These are phyloP conservation scores for Galerina sulciceps DNA, from an alignment of 768 basidiomycete species.

Conservation along the genomic window DNA sequence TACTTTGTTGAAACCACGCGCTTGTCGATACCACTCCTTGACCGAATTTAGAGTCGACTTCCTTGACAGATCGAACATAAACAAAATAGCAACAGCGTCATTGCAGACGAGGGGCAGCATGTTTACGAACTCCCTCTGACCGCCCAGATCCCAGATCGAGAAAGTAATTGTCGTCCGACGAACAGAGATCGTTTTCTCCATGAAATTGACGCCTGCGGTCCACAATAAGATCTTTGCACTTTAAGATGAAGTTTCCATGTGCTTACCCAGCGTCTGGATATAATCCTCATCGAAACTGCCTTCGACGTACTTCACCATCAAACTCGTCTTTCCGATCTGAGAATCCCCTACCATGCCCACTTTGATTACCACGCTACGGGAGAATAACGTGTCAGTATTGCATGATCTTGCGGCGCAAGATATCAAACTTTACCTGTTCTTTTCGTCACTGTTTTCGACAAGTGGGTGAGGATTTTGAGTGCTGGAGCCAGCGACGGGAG, in stretches of 20 bases:
- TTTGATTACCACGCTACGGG: constrained; percentile 86
- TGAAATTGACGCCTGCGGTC: constrained; percentile 89
- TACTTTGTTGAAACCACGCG: constrained; percentile 99
- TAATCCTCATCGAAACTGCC: constrained; percentile 99
- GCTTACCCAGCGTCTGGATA: constrained; percentile 95
- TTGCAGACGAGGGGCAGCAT: constrained; percentile 99
- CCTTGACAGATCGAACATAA: constrained; percentile 99
- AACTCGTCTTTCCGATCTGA: constrained; percentile 98
- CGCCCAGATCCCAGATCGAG: constrained; percentile 98
- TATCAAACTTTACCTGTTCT: constrained; percentile 57
- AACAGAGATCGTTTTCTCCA: constrained; percentile 99
- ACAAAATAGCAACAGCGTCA: constrained; percentile 98
- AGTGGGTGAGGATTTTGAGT: constrained; percentile 54
- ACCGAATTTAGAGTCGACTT: constrained; percentile 98
- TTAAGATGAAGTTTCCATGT: constrained; percentile 8
- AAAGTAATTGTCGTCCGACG: constrained; percentile 99
- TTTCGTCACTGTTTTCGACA: constrained; percentile 70
- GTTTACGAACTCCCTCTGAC: constrained; percentile 98
- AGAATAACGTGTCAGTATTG: background rate
- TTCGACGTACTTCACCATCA: constrained; percentile 99
- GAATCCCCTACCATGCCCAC: constrained; percentile 99
- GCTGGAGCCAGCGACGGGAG: constrained; percentile 50
- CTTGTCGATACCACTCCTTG: constrained; percentile 99
- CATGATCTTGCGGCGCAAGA: background rate
- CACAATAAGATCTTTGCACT: too few species aligned